These are phyloP conservation scores for Clonostachys byssicola DNA, from an alignment of 2,329 filamentous ascomycete species.

Conservation along the genomic window DNA sequence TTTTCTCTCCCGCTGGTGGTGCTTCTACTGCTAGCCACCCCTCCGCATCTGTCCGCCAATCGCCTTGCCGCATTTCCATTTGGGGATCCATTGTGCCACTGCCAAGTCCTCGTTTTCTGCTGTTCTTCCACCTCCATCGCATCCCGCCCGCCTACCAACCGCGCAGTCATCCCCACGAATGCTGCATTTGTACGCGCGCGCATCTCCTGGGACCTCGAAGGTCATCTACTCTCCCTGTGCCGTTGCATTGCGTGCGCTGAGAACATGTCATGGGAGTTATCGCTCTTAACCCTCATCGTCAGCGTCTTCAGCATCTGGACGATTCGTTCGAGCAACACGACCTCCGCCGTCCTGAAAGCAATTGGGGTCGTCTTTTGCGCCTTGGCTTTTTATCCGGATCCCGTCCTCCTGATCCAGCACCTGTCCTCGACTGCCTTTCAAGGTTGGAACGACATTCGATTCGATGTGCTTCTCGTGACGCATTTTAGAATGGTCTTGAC, in stretches of 20 bases:
- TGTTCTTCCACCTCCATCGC: background rate
- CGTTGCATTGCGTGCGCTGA: constrained; percentile 16
- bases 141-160: no score
- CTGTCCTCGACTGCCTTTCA: constrained; percentile 18
- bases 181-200: background rate
- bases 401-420: constrained; percentile 17
- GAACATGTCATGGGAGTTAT: constrained; percentile 39
- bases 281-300: constrained; percentile 32
- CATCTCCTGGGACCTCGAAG: background rate
- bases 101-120: constrained; percentile 1
- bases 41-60: background rate
- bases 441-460: constrained; percentile 31
- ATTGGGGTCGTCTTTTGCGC: constrained; percentile 22
- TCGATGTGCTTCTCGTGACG: constrained; percentile 40
- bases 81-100: background rate
- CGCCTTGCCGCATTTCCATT: background rate
- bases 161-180: background rate
- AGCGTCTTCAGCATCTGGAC: constrained; percentile 30
- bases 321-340: constrained; percentile 20
- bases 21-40: background rate
- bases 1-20: no score
- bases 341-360: constrained; percentile 21
- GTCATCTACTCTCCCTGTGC: background rate
- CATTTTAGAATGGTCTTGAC: constrained; percentile 53
- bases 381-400: constrained; percentile 24